Base-by-base conservation (phyloP, 495 filamentous ascomycete species). In the Xylona heveae region DNA sequence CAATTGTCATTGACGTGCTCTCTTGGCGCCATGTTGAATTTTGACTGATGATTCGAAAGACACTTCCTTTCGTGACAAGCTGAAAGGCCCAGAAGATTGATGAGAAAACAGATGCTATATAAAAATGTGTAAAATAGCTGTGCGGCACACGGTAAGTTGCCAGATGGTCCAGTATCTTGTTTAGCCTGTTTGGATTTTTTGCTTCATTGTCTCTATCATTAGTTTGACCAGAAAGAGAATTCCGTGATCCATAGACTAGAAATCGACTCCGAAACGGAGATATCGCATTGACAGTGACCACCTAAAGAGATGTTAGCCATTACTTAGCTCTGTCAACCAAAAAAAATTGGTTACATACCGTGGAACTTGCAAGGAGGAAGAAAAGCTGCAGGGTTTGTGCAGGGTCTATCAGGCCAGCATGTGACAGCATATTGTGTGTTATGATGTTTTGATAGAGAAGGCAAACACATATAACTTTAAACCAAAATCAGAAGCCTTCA, bases 91-190 rank as follows among this genome's bases (percentile, higher is more conserved):
- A 94, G 50, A 93, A 79, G 3, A 72, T 33, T 1, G 74, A 84
- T 25, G 70, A 74, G 4, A 55, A 41, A 2, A 85, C 41, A 0
- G 77, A 90, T 14, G 67, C 45, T 21, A 79, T 44, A 45, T 97
- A 97, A 52, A 92, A 97, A 35, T 83, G 74, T 5, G 54, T 61
- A 53, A 97, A 97, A 61, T 73, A 97, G 31, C 61, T 55, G 49
- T 94, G 88, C 3, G 90, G 83, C 7, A 95, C 76, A 44, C 52
- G 57, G 42, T 62, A 44, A 25, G 48, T 51, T 23, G 66, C 59
- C 7, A 71, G 36, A 32, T 39, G 43, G 42, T 76, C 73, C 21
- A 77, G 59, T 5, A 51, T 1, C 13, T 23, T 28, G 17, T 25
- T 12, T 25, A 43, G 19, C 31, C 38, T 28, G 23, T 15, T 34